Evolutionary conservation across 768 basidiomycete genomes (phyloP).

Genomic region (Inosperma sp.): DNA sequence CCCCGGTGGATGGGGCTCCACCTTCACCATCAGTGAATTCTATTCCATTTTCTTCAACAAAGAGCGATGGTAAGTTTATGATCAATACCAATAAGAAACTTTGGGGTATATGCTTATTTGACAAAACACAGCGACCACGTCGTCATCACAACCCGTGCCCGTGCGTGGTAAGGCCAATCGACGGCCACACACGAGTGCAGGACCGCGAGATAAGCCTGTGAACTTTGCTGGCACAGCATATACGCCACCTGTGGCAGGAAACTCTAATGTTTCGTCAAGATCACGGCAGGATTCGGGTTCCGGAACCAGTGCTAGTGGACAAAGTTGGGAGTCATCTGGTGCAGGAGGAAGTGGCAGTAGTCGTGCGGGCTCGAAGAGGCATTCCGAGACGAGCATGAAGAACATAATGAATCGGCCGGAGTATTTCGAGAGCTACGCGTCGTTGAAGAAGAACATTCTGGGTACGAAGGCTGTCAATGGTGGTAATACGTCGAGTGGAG

Average conservation of each 20-base stretch:
- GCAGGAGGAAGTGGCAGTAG: background rate
- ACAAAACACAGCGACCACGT: constrained; percentile 6
- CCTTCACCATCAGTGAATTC: constrained; percentile 19
- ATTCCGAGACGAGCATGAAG: constrained; percentile 18
- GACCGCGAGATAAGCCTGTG: constrained; percentile 53
- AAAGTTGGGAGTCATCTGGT: background rate
- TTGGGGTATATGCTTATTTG: no score
- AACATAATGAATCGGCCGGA: background rate
- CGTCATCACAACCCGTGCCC: constrained; percentile 22
- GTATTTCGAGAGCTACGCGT: background rate
- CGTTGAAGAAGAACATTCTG: constrained; percentile 8
- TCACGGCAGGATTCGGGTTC: background rate
- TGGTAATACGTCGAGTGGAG: constrained; percentile 19
- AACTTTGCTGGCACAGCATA: constrained; percentile 28
- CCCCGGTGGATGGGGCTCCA: constrained; percentile 19
- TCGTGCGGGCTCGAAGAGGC: constrained; percentile 14
- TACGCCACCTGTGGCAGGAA: constrained; percentile 2
- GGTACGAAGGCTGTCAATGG: constrained; percentile 9
- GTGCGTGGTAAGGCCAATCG: constrained; percentile 29
- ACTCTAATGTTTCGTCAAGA: background rate
- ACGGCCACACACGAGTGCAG: constrained; percentile 73
- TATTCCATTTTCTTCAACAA: background rate
- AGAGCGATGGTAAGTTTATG: no score
- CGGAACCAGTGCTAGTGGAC: background rate
- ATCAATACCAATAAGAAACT: no score